Percentiles rank a stretch among this genome's conserved stretches.
Evolutionary conservation across 1,139 yeast species (phyloP).

Genomic region (Hansenula anomala): DNA sequence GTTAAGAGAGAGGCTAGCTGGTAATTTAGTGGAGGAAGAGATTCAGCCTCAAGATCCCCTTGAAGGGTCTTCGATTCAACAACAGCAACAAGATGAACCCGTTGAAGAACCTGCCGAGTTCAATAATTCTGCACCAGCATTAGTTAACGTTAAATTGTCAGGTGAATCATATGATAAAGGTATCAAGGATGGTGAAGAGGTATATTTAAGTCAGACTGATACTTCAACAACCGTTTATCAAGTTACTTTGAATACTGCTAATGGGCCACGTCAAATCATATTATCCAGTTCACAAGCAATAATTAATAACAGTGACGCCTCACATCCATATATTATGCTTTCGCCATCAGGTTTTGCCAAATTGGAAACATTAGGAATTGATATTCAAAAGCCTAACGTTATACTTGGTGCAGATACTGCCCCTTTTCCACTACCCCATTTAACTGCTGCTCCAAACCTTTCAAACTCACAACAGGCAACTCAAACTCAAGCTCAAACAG

Average conservation of each 20-base stretch:
- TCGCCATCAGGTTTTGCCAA: slow-evolving; percentile 37
- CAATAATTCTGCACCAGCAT: slow-evolving; percentile 1
- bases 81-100: background rate
- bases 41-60: no score
- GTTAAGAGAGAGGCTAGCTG: slow-evolving; percentile 14
- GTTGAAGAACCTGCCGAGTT: background rate
- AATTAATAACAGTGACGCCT: slow-evolving; percentile 33
- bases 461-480: background rate
- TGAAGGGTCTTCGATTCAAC: no score
- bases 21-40: background rate
- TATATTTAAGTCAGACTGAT: background rate
- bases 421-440: background rate
- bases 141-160: slow-evolving; percentile 5
- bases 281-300: slow-evolving; percentile 39
- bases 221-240: slow-evolving; percentile 3
- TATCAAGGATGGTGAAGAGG: background rate
- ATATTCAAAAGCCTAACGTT: slow-evolving; percentile 10
- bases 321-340: slow-evolving; percentile 36
- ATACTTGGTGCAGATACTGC: background rate
- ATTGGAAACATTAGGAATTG: slow-evolving; percentile 20
- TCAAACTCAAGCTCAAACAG: no score
- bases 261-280: slow-evolving; percentile 18
- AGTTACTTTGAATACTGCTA: slow-evolving; percentile 10
- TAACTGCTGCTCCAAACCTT: background rate
- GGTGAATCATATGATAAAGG: slow-evolving; percentile 14